Evolutionary conservation across 2,329 filamentous ascomycete species (phyloP).

Genomic region (Pseudopyricularia cyperi): DNA sequence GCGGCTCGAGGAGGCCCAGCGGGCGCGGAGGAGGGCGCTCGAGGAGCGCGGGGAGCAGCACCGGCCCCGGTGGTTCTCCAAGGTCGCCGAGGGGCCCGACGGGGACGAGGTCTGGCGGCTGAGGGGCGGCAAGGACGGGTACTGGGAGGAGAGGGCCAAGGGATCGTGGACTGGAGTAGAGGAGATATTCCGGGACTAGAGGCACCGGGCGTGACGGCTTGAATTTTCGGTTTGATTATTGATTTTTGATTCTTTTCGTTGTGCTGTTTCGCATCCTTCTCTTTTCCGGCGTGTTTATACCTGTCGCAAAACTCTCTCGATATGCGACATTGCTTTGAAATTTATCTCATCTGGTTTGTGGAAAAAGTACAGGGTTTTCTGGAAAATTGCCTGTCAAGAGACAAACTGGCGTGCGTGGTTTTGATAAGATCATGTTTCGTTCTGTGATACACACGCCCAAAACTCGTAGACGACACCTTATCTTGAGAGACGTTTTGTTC

Average conservation of each 20-base stretch:
- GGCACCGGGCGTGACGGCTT: too few relatives aligned
- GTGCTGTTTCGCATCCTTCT: background rate
- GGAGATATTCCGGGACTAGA: slow-evolving; percentile 30
- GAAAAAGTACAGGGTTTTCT: background rate
- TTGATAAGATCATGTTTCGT: too few relatives aligned
- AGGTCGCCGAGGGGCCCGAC: slow-evolving; percentile 43
- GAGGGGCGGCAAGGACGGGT: slow-evolving; percentile 71
- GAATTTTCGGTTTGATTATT: too few relatives aligned
- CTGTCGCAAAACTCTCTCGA: background rate
- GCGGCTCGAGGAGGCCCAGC: slow-evolving; percentile 73
- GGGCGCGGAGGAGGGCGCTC: slow-evolving; percentile 57
- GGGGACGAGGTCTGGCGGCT: slow-evolving; percentile 63
- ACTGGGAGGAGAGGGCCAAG: slow-evolving; percentile 75
- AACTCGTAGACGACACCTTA: background rate
- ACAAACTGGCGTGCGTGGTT: too few relatives aligned
- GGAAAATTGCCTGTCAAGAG: too few relatives aligned
- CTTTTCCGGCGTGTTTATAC: background rate
- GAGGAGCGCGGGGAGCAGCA: slow-evolving; percentile 64
- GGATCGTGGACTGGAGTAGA: slow-evolving; percentile 51
- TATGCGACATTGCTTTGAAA: background rate
- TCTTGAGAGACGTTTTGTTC: background rate
- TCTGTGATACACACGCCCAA: background rate
- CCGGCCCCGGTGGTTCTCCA: slow-evolving; percentile 74
- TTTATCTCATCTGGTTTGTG: background rate
- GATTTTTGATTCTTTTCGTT: background rate